Evolutionary conservation across 129 eudicot genomes (phyloP), one percentile per base, ranked within the genome.

Genomic region (Centaurea solstitialis): DNA sequence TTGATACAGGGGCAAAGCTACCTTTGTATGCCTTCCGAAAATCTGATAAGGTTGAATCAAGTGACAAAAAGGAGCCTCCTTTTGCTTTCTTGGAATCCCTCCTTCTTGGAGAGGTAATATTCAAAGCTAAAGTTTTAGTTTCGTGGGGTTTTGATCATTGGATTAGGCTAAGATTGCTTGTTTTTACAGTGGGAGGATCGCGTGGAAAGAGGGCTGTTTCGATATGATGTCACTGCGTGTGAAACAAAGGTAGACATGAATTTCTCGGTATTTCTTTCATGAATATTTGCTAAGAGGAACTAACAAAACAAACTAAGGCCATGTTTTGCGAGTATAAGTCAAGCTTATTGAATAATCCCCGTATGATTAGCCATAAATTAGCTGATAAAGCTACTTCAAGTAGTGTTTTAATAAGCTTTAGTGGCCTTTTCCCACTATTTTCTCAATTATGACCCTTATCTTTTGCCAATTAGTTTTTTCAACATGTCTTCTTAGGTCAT

Each of bases 221-320:
- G 99, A 72, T 96, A 96, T 80, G 99, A 96, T 77, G 98, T 96
- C 86, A 96, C 99, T 88, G 97, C 99, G 62, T 96, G 99, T 38
- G 92, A 91, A 84, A 96, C 99, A 59, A 96, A 96, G 97, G 99
- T 95, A 33, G 11, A 21, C 59, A 23, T 37, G 38, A 72, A 61
- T 24, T 68, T 72, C 39, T 57, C 21, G 0, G 4, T 9, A 22
- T 30, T 24, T 70, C 53, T 30, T 24, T 70, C 53, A 28, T 73
- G 28, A 37, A 9, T 75, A 38, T 69, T 80, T 80, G 43, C 22
- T 80, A 39, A 24, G 30, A 37, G 24, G 15, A n/a, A n/a, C 3
- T 40, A 33, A 43, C 9, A 9, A 73, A 73, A 18, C 35, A 43
- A 26, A 9, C 18, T 45, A 45, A 13, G 41, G n/a, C 3, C 43